Conservation (phyloP, 441 rosid species). For the Croton setiger region DNA sequence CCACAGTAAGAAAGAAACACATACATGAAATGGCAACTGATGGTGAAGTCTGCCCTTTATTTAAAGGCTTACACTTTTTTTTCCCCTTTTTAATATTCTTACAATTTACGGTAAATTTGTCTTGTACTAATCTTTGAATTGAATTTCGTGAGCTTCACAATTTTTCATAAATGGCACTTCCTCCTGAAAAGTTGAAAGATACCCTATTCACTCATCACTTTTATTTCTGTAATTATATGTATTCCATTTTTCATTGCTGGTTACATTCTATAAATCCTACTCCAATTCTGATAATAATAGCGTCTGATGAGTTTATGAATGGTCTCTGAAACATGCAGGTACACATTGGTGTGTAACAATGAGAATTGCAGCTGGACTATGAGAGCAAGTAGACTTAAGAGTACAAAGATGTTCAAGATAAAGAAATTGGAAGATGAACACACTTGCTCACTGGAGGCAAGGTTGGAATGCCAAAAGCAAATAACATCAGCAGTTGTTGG, state of each 20-base stretch:
- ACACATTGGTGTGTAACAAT: no score
- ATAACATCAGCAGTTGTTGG: no score
- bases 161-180: slow-evolving; percentile 19
- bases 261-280: neutral
- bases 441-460: no score
- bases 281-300: neutral
- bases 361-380: no score
- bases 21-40: slow-evolving; percentile 25
- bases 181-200: slow-evolving; percentile 12
- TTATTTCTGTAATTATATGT: neutral
- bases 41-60: slow-evolving; percentile 25
- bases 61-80: slow-evolving; percentile 19
- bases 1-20: slow-evolving; percentile 16
- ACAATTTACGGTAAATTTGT: slow-evolving; percentile 20
- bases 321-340: no score
- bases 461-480: no score
- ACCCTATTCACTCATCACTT: neutral
- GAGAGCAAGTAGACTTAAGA: no score
- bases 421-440: no score
- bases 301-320: no score
- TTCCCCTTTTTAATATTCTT: slow-evolving; percentile 1
- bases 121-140: slow-evolving; percentile 28
- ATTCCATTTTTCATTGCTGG: neutral
- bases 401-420: no score
- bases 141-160: slow-evolving; percentile 24